Evolutionary conservation across 1,284 basidiomycete genomes (phyloP).

Genomic region (Albatrellus sp.): DNA sequence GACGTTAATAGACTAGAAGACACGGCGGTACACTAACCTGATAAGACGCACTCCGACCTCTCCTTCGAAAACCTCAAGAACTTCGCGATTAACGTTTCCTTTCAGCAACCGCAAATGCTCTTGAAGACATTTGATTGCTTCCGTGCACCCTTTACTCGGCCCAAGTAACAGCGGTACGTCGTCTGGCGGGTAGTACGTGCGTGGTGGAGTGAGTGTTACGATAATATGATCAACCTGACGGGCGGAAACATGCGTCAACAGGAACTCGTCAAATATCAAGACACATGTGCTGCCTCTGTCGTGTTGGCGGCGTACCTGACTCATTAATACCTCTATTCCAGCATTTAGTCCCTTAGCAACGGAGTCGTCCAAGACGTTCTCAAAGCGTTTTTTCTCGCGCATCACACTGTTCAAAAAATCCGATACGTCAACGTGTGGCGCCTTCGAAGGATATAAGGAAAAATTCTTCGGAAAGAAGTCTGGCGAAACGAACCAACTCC

Average conservation of each 20-base stretch:
- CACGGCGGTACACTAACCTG: conserved; percentile 39
- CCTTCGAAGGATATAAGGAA: conserved; percentile 26
- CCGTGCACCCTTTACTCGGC: conserved; percentile 76
- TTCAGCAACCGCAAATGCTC: conserved; percentile 85
- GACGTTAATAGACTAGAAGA: too few relatives aligned
- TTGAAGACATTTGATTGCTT: conserved; percentile 78
- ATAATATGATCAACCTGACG: conserved; percentile 87
- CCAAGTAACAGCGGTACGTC: conserved; percentile 66
- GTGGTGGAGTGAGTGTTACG: conserved; percentile 65
- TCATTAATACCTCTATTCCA: conserved; percentile 93
- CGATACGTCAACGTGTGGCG: conserved; percentile 76
- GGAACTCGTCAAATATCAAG: neutral
- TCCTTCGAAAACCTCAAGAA: conserved; percentile 94
- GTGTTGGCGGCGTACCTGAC: conserved; percentile 45
- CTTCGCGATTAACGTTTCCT: conserved; percentile 91
- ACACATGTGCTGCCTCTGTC: neutral
- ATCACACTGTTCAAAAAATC: conserved; percentile 93
- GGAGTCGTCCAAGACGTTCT: conserved; percentile 82
- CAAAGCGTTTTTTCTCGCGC: conserved; percentile 93
- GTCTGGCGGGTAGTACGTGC: conserved; percentile 85
- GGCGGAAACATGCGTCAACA: neutral
- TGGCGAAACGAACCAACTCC: conserved; percentile 53
- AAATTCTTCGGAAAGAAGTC: neutral
- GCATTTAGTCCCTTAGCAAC: conserved; percentile 91
- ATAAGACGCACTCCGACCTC: conserved; percentile 91